These are phyloP conservation scores for Sclerotinia nivalis DNA, from an alignment of 2,329 filamentous ascomycete genomes.

Conservation along the genomic window DNA sequence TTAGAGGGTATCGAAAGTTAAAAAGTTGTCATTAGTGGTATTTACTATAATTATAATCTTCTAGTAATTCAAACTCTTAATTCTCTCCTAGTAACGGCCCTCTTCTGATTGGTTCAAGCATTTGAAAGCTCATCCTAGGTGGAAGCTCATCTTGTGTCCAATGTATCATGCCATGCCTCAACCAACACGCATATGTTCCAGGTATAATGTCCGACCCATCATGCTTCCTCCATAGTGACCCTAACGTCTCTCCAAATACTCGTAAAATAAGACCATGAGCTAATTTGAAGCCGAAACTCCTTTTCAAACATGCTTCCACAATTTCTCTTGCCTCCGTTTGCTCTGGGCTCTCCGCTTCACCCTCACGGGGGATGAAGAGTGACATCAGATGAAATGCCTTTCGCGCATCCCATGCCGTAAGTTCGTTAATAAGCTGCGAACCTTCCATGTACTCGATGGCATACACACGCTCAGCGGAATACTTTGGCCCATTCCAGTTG, in stretches of 20 bases:
- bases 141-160: conserved; percentile 50
- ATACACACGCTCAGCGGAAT: conserved; percentile 51
- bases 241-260: conserved; percentile 52
- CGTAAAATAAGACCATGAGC: conserved; percentile 55
- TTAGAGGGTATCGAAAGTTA: no score
- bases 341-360: conserved; percentile 47
- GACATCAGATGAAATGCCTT: conserved; percentile 54
- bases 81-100: conserved; percentile 42
- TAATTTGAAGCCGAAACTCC: conserved; percentile 57
- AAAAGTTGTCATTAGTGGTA: no score
- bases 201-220: conserved; percentile 50
- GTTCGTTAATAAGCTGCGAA: conserved; percentile 54
- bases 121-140: conserved; percentile 40
- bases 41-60: neutral
- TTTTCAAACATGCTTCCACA: conserved; percentile 51
- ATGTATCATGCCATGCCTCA: conserved; percentile 51
- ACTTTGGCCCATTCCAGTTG: conserved; percentile 56
- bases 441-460: conserved; percentile 52
- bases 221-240: conserved; percentile 54
- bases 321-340: conserved; percentile 52
- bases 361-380: conserved; percentile 43
- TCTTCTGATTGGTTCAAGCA: conserved; percentile 45
- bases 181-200: conserved; percentile 56
- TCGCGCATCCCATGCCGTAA: conserved; percentile 53
- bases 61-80: no score